A percentile compares a stretch with the other conserved stretches of the same genome.
Evolutionary conservation across 257 asterid genomes (phyloP).

Genomic region (Solanum etuberosum): DNA sequence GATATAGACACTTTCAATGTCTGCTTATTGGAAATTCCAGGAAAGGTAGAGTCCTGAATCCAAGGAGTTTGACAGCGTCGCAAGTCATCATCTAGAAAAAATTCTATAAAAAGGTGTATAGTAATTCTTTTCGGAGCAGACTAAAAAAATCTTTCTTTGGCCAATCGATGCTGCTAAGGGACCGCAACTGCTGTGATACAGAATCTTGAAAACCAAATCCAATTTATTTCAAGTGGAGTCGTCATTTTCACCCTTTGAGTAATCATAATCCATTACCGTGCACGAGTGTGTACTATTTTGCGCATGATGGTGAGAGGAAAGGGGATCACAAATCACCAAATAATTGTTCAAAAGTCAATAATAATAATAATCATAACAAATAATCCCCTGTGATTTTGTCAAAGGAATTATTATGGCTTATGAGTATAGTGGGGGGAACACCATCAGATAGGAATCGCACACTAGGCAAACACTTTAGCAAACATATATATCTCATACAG

Average conservation of each 20-base stretch:
- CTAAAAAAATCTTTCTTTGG: background rate
- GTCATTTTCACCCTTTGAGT: background rate
- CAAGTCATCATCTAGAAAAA: background rate
- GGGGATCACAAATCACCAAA: background rate
- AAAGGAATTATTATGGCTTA: background rate
- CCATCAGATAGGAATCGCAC: background rate
- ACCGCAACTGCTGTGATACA: background rate
- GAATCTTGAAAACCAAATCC: background rate
- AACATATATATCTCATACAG: background rate
- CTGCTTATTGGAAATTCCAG: background rate
- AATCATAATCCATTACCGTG: background rate
- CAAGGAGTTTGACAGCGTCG: background rate
- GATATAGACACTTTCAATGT: slow-evolving; percentile 6
- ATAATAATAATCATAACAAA: background rate
- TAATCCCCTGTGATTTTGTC: background rate
- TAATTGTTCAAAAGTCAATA: background rate
- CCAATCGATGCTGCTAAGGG: background rate
- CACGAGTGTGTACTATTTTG: background rate
- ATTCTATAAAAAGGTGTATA: background rate
- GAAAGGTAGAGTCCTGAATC: background rate
- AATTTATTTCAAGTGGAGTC: background rate
- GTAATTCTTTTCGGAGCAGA: background rate
- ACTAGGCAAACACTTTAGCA: background rate
- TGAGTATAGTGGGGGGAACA: background rate
- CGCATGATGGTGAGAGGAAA: background rate